Evolutionary conservation across 192 early-diverging fungal species (phyloP).

Genomic region (Podila verticillata): DNA sequence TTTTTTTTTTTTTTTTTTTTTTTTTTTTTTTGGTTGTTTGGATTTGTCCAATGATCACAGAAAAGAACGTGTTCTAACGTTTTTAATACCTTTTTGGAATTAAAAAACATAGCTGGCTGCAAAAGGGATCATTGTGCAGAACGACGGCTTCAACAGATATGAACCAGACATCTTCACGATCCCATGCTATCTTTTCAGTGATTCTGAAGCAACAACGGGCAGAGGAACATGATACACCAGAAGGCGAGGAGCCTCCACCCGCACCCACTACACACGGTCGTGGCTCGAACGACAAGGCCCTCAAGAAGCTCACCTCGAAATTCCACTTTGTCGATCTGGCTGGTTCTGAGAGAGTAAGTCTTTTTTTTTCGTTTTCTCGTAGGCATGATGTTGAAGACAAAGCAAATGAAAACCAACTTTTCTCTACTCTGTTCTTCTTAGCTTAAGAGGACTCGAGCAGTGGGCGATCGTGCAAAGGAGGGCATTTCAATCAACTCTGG

Average conservation of each 20-base stretch:
- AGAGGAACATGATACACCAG: conserved; percentile 40
- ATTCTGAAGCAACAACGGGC: conserved; percentile 79
- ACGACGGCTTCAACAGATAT: conserved; percentile 93
- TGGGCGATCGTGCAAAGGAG: conserved; percentile 93
- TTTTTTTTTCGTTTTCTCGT: background rate
- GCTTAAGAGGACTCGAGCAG: conserved; percentile 90
- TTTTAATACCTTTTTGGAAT: background rate
- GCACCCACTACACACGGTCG: background rate
- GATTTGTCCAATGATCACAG: background rate
- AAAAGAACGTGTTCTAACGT: background rate
- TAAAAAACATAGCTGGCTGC: conserved; percentile 50
- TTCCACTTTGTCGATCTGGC: conserved; percentile 99
- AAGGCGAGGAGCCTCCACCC: conserved; percentile 12
- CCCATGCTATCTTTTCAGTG: conserved; percentile 96
- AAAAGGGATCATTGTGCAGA: conserved; percentile 63
- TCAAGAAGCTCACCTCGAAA: conserved; percentile 76
- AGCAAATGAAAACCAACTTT: background rate
- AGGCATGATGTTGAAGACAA: background rate
- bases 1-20: background rate
- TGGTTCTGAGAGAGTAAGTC: conserved; percentile 83
- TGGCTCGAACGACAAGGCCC: conserved; percentile 15
- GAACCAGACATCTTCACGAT: conserved; percentile 93
- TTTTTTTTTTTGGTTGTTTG: background rate
- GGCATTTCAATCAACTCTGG: conserved; percentile 98
- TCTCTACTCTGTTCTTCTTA: conserved; percentile 13